A percentile compares a stretch with the other conserved stretches of the same genome.
Evolutionary conservation across 225 moss, liverwort and hornwort genomes (phyloP).

Genomic region (Bryum argenteum): DNA sequence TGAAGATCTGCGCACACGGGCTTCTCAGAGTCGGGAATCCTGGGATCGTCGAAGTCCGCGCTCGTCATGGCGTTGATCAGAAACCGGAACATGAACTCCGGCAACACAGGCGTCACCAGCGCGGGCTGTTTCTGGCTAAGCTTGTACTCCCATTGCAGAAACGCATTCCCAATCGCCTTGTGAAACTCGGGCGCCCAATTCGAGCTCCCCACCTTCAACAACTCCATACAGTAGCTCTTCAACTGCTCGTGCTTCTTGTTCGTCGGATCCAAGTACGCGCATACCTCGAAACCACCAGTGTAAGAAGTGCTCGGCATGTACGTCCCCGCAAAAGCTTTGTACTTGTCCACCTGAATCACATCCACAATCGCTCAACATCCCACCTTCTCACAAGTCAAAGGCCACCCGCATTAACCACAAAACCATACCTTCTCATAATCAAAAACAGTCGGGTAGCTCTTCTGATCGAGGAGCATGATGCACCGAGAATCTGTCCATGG

Average conservation of each 20-base stretch:
- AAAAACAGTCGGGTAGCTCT: constrained; percentile 36
- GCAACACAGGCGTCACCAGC: not conserved
- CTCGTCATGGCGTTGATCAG: constrained; percentile 38
- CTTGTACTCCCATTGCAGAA: constrained; percentile 48
- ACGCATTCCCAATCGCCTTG: constrained; percentile 22
- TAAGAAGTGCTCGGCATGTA: constrained; percentile 51
- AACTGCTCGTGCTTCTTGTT: constrained; percentile 65
- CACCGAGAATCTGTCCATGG: constrained; percentile 50
- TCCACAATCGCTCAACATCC: too few species aligned
- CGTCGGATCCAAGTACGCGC: constrained; percentile 68
- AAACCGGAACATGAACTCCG: constrained; percentile 45
- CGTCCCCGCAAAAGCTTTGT: constrained; percentile 71
- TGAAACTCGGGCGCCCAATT: constrained; percentile 45
- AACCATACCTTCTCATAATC: constrained; percentile 31
- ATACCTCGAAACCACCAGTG: constrained; percentile 56
- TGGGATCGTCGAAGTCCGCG: constrained; percentile 35
- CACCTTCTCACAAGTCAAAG: too few species aligned
- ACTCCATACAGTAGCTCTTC: constrained; percentile 56
- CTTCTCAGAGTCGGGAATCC: constrained; percentile 35
- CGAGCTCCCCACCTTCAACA: constrained; percentile 21
- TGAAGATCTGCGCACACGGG: not conserved
- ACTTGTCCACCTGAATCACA: constrained; percentile 56
- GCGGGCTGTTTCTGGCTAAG: constrained; percentile 26
- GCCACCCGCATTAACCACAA: too few species aligned
- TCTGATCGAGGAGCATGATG: constrained; percentile 45